Conservation (phyloP, 2,329 filamentous ascomycete species). For the Aspergillus costaricaensis region DNA sequence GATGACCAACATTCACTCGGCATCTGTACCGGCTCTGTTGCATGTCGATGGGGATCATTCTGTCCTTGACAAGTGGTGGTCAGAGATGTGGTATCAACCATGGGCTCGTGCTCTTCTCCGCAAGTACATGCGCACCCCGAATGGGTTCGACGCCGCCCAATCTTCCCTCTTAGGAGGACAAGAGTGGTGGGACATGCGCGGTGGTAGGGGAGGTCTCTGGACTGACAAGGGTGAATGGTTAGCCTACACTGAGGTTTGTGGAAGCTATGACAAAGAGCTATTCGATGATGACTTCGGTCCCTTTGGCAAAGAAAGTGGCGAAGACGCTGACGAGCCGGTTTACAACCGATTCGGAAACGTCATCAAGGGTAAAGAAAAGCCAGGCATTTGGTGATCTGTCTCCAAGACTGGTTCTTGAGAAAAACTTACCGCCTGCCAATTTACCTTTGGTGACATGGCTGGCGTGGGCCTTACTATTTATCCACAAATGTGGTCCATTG, state of each 20-base stretch:
- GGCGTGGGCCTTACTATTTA: not conserved
- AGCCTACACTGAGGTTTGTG: conserved; percentile 52
- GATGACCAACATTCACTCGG: conserved; percentile 52
- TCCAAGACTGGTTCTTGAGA: conserved; percentile 8
- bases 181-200: conserved; percentile 52
- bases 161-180: conserved; percentile 50
- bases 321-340: conserved; percentile 31
- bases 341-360: conserved; percentile 44
- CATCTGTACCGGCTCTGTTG: conserved; percentile 49
- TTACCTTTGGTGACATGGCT: not conserved
- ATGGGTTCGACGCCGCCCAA: conserved; percentile 46
- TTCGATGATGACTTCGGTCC: conserved; percentile 52
- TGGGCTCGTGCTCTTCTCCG: conserved; percentile 53
- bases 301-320: conserved; percentile 41
- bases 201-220: conserved; percentile 58
- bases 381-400: not conserved
- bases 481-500: not conserved
- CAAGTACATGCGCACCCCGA: conserved; percentile 49
- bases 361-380: conserved; percentile 36
- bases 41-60: conserved; percentile 43
- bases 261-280: conserved; percentile 46
- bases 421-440: not conserved
- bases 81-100: conserved; percentile 52
- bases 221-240: conserved; percentile 53
- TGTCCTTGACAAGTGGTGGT: conserved; percentile 43